Evolutionary conservation across 306 rosid species (phyloP).

Genomic region (Cucurbita maxima): DNA sequence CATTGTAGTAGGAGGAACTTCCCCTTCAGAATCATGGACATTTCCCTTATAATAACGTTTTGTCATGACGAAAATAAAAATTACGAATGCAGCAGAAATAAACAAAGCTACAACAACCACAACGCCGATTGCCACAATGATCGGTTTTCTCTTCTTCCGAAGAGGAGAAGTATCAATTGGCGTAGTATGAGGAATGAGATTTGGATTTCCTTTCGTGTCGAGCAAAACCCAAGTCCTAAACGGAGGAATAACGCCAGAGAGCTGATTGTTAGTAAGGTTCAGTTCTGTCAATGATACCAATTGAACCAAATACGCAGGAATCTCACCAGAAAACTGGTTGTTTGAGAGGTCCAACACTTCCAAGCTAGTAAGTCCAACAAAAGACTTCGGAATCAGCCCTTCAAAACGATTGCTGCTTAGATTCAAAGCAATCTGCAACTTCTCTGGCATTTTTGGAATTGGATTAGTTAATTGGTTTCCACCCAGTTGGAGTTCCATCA

Average conservation of each 20-base stretch:
- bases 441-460: constrained; percentile 48
- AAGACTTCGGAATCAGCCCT: constrained; percentile 33
- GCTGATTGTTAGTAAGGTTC: constrained; percentile 38
- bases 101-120: constrained; percentile 37
- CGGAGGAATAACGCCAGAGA: constrained; percentile 33
- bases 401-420: constrained; percentile 53
- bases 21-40: constrained; percentile 21
- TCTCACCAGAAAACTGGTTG: constrained; percentile 43
- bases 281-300: constrained; percentile 32
- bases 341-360: constrained; percentile 77
- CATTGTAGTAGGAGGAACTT: constrained; percentile 28
- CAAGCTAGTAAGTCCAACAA: constrained; percentile 10
- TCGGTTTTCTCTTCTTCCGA: constrained; percentile 20
- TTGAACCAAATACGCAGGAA: constrained; percentile 19
- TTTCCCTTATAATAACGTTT: constrained; percentile 33
- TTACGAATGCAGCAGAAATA: constrained; percentile 22
- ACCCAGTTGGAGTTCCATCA: constrained; percentile 65
- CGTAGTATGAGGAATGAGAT: neutral
- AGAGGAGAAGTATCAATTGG: no score
- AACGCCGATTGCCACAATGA: constrained; percentile 20
- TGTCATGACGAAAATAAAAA: constrained; percentile 21
- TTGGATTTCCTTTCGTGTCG: constrained; percentile 9
- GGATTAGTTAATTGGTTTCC: constrained; percentile 31
- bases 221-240: constrained; percentile 5
- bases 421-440: constrained; percentile 49